Evolutionary conservation across 257 asterid genomes (phyloP), one percentile per base, ranked within the genome.

Genomic region (Jasminum sambac): DNA sequence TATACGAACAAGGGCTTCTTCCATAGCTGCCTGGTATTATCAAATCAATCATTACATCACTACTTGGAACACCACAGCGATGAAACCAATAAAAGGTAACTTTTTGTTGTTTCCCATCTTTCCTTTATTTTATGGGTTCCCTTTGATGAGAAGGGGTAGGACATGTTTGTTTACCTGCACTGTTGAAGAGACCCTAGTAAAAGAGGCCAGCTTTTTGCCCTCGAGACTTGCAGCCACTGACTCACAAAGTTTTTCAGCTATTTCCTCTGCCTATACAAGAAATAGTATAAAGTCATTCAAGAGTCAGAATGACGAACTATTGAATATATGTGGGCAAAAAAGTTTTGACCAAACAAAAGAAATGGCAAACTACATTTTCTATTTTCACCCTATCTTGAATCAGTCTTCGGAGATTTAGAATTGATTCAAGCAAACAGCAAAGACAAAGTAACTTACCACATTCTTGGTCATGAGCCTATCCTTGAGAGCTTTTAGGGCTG

Each of bases 391-490:
- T 9, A 52, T 52, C 60, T 52, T 52, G 12, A 19, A 52, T 5
- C 60, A 52, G 60, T 9, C 17, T 6, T 52, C 13, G 8, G 3
- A n/a, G 19, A 52, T 2, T 12, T 52, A 52, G 19, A 9, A 23
- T 10, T 4, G 14, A 24, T 6, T 4, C 5, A 50, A 21, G 38
- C 40, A 63, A 39, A 75, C 41, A 52, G 38, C 12, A 36, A 52
- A 2, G 19, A 26, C 11, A 16, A n/a, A 64, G 16, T 30, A 74
- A 26, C 95, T 72, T 85, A 90, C 98, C 97, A 95, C 99, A 85
- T 91, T 95, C 90, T 95, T 95, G 44, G 97, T 88, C 96, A 95
- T 95, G 40, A 95, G 98, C 89, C 96, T 87, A 77, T 95, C 99
- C 86, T 89, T 95, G 24, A 95, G 96, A 83, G 96, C 96, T 79